These are phyloP conservation scores for Colletotrichum magnum DNA, from an alignment of 2,329 filamentous ascomycete genomes.

Conservation along the genomic window DNA sequence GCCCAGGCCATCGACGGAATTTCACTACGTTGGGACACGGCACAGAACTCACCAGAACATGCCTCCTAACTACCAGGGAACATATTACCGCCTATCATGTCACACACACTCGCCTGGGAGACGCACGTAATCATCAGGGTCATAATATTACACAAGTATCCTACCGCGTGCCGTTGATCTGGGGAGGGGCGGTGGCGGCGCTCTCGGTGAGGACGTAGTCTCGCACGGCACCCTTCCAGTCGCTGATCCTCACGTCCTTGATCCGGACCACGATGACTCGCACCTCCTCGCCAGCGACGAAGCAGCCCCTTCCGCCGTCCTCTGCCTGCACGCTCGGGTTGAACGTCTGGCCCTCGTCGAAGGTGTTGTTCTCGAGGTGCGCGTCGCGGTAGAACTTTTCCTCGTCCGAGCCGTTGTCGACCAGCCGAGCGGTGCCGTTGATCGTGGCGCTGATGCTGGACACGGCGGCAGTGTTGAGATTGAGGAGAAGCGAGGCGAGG, in stretches of 20 bases:
- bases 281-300: constrained; percentile 86
- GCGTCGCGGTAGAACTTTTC: constrained; percentile 86
- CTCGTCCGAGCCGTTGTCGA: constrained; percentile 81
- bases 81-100: background rate
- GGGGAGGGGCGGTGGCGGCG: constrained; percentile 36
- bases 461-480: constrained; percentile 90
- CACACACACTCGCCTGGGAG: background rate
- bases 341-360: constrained; percentile 68
- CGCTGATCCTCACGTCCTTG: constrained; percentile 87
- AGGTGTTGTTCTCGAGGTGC: constrained; percentile 94
- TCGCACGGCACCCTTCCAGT: constrained; percentile 94
- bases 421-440: constrained; percentile 85
- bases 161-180: constrained; percentile 58
- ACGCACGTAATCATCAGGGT: background rate
- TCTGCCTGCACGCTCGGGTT: constrained; percentile 55
- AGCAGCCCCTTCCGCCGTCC: constrained; percentile 73
- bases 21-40: no score
- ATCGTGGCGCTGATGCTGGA: constrained; percentile 94
- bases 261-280: constrained; percentile 90
- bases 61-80: no score
- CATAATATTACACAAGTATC: background rate
- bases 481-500: constrained; percentile 86
- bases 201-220: constrained; percentile 75
- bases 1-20: no score
- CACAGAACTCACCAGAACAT: background rate